phyloP scores from a whole-genome alignment of 441 rosid genomes.

The Gossypium schwendimanii region DNA sequence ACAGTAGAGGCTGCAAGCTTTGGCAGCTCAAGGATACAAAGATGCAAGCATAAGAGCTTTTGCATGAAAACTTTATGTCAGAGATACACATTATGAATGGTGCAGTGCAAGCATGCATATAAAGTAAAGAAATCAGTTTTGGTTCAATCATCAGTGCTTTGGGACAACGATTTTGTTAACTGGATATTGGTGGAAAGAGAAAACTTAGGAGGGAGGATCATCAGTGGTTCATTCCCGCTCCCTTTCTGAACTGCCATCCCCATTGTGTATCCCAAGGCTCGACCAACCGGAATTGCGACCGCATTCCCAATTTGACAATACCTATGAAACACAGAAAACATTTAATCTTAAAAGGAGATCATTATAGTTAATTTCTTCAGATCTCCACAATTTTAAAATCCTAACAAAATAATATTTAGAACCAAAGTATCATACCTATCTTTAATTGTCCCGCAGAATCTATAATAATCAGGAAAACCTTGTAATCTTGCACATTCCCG shows the following conservation, averaged over 20 bases:
- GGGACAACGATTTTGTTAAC: constrained; percentile 27
- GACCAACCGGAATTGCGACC: constrained; percentile 73
- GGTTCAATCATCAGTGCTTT: neutral
- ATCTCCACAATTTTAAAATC: neutral
- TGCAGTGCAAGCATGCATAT: neutral
- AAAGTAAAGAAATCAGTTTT: neutral
- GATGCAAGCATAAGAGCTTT: neutral
- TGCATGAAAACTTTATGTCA: neutral
- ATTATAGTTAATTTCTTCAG: neutral
- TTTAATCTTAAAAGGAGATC: neutral
- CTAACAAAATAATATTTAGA: neutral
- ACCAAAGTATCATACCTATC: constrained; percentile 47
- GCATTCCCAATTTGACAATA: constrained; percentile 89
- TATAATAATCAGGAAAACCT: constrained; percentile 95
- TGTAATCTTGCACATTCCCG: constrained; percentile 89
- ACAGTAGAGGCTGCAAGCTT: neutral
- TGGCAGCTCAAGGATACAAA: neutral
- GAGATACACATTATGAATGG: neutral
- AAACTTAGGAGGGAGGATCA: constrained; percentile 67
- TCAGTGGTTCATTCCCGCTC: constrained; percentile 39
- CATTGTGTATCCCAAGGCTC: constrained; percentile 72
- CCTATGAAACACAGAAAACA: constrained; percentile 27
- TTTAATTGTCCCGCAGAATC: constrained; percentile 63
- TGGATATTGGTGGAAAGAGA: constrained; percentile 55
- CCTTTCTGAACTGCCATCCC: constrained; percentile 58